phyloP scores from a whole-genome alignment of 495 filamentous ascomycete genomes.

The Monascus purpureus region DNA sequence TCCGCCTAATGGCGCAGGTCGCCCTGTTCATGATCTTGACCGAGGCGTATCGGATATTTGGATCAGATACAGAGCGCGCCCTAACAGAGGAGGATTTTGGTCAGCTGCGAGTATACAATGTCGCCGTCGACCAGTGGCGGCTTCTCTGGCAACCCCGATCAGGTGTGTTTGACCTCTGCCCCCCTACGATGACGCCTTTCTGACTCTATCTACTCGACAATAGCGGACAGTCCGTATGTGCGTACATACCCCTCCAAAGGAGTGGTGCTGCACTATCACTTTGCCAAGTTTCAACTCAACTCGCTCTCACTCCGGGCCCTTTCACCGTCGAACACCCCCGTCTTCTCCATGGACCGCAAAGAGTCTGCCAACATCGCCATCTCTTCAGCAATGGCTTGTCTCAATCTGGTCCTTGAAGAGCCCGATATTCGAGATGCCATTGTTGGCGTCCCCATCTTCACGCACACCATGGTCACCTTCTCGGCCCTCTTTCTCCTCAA shows the following conservation, averaged over 20 bases:
- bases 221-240: constrained; percentile 37
- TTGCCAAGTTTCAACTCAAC: constrained; percentile 46
- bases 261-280: constrained; percentile 45
- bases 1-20: constrained; percentile 41
- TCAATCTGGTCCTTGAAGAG: constrained; percentile 42
- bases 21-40: constrained; percentile 44
- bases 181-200: not conserved
- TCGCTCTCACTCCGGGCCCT: constrained; percentile 42
- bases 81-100: constrained; percentile 40
- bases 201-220: constrained; percentile 1
- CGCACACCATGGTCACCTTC: constrained; percentile 50
- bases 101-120: constrained; percentile 36
- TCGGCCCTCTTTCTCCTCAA: constrained; percentile 43
- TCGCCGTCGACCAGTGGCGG: constrained; percentile 43
- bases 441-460: constrained; percentile 43
- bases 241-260: constrained; percentile 45
- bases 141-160: constrained; percentile 40
- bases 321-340: constrained; percentile 31
- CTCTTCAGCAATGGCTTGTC: constrained; percentile 39
- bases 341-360: constrained; percentile 40
- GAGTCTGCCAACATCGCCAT: constrained; percentile 44
- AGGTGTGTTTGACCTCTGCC: constrained; percentile 21
- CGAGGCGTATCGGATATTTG: constrained; percentile 42
- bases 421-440: constrained; percentile 44
- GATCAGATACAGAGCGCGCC: constrained; percentile 38